Evolutionary conservation across 83 land plant genomes (phyloP).

Genomic region (Picea abies): DNA sequence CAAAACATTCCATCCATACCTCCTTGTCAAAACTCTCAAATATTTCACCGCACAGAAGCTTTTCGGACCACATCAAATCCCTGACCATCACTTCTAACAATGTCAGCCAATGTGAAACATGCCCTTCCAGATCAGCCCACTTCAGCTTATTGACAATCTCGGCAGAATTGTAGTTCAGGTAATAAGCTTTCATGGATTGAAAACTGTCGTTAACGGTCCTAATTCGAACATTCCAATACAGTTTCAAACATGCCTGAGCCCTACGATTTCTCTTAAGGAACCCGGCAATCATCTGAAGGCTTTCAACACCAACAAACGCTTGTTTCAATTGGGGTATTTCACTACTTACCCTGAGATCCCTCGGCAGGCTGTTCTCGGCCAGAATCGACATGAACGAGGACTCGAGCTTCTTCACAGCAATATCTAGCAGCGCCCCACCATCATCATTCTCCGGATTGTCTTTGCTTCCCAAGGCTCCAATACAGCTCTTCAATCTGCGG

Average conservation of each 20-base stretch:
- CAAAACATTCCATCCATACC: slow-evolving; percentile 15
- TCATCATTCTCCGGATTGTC: slow-evolving; percentile 1
- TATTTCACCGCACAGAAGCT: slow-evolving; percentile 5
- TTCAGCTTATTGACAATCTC: background rate
- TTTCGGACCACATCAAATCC: slow-evolving; percentile 13
- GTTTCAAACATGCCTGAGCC: background rate
- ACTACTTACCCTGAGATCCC: background rate
- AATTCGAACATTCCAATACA: slow-evolving; percentile 12
- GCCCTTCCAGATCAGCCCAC: slow-evolving; percentile 18
- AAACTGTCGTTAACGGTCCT: background rate
- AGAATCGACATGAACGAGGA: slow-evolving; percentile 17
- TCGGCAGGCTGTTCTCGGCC: background rate
- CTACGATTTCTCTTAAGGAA: slow-evolving; percentile 19
- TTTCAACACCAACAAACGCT: background rate
- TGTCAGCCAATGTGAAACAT: slow-evolving; percentile 2
- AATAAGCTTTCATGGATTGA: background rate
- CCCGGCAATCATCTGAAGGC: background rate
- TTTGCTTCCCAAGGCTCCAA: background rate
- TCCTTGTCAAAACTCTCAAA: slow-evolving; percentile 16
- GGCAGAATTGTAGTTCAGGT: background rate
- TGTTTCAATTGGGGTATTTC: background rate
- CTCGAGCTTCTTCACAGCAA: slow-evolving; percentile 18
- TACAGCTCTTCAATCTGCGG: background rate
- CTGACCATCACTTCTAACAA: slow-evolving; percentile 1
- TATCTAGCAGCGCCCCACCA: slow-evolving; percentile 5